A percentile compares a stretch with the other conserved stretches of the same genome.
These are phyloP conservation scores for Beauveria varroae DNA, from an alignment of 2,329 filamentous ascomycete species.

Conservation along the genomic window DNA sequence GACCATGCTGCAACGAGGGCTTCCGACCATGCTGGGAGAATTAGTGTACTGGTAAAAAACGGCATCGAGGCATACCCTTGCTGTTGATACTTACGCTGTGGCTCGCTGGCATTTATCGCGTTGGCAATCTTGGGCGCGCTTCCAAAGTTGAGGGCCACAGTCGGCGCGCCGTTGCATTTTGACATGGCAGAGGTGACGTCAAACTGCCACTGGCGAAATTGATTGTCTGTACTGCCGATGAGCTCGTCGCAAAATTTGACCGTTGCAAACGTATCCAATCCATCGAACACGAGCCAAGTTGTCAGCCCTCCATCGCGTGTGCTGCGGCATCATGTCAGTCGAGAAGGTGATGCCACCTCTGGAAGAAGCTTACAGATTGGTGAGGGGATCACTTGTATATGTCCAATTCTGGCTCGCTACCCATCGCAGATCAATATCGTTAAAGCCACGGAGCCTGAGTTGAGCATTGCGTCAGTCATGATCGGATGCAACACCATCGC, in stretches of 20 bases:
- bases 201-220: conserved; percentile 55
- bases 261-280: conserved; percentile 53
- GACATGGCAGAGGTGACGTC: conserved; percentile 41
- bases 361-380: conserved; percentile 22
- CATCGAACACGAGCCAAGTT: conserved; percentile 50
- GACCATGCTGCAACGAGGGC: background rate
- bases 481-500: too few species aligned
- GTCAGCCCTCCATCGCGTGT: conserved; percentile 26
- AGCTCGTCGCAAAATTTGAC: conserved; percentile 46
- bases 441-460: conserved; percentile 31
- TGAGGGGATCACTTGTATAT: conserved; percentile 37
- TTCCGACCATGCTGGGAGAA: background rate
- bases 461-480: background rate
- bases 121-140: conserved; percentile 15
- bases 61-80: background rate
- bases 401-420: conserved; percentile 48
- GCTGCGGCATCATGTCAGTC: conserved; percentile 1
- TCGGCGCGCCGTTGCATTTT: background rate
- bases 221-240: conserved; percentile 52
- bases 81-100: background rate
- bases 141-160: conserved; percentile 17
- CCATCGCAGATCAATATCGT: conserved; percentile 56
- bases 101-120: background rate
- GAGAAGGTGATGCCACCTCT: too few species aligned
- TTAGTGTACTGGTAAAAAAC: background rate